phyloP scores from a whole-genome alignment of 179 eudicot genomes.

The Spinacia oleracea region DNA sequence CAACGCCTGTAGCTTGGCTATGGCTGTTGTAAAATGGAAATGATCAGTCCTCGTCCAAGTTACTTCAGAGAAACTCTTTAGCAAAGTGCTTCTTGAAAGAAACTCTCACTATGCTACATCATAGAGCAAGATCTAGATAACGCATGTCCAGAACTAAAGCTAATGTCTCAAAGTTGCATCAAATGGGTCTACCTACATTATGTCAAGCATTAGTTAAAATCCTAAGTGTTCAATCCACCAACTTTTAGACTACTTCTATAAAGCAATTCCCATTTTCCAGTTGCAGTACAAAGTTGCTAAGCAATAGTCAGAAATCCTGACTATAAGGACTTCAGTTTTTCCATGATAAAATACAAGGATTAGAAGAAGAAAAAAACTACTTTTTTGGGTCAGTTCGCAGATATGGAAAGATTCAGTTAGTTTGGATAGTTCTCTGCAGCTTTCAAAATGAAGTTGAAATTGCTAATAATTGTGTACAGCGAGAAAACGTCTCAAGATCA shows the following conservation, averaged over 20 bases:
- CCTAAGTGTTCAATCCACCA: not conserved
- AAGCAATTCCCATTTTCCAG: not conserved
- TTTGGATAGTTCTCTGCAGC: not conserved
- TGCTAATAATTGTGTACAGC: not conserved
- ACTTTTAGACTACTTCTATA: no score
- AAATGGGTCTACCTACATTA: not conserved
- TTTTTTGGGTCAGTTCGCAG: not conserved
- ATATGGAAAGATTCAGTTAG: not conserved
- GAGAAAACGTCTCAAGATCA: not conserved
- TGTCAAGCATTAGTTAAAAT: not conserved
- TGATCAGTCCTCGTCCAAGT: not conserved
- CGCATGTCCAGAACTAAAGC: not conserved
- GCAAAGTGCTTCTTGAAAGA: not conserved
- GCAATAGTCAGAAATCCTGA: not conserved
- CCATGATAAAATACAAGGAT: not conserved
- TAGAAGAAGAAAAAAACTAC: not conserved
- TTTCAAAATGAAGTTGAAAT: not conserved
- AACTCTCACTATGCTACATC: not conserved
- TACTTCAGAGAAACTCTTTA: no score
- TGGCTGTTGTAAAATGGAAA: not conserved
- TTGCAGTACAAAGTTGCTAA: not conserved
- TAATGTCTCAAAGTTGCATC: not conserved
- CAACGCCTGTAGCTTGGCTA: not conserved
- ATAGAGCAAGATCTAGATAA: not conserved
- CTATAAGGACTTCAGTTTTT: not conserved